Percentiles rank a stretch among this genome's conserved stretches.
Conservation (phyloP, 2,329 filamentous ascomycete species). For the Diaporthe citriasiana region DNA sequence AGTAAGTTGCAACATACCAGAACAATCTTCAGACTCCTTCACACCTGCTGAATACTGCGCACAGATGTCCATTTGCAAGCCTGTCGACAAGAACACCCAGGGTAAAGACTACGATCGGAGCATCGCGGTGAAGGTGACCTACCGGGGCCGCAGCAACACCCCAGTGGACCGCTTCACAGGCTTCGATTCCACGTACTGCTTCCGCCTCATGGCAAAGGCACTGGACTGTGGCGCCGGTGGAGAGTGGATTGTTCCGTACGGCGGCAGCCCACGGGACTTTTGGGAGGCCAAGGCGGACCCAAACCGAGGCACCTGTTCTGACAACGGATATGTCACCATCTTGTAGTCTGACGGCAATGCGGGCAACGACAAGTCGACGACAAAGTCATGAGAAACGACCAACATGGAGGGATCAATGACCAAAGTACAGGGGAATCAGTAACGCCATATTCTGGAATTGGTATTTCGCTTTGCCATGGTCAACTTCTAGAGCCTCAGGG, state of each 20-base stretch:
- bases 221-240: background rate
- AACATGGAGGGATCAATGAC: background rate
- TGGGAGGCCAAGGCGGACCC: conserved; percentile 16
- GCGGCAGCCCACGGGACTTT: background rate
- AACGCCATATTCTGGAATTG: background rate
- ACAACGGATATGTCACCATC: background rate
- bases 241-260: background rate
- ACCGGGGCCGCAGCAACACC: background rate
- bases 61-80: background rate
- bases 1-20: background rate
- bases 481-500: too few relatives aligned
- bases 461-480: background rate
- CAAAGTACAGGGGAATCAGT: background rate
- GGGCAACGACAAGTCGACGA: background rate
- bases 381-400: background rate
- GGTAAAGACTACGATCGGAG: background rate
- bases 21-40: background rate
- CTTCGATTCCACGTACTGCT: background rate
- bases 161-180: background rate
- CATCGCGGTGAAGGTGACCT: background rate
- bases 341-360: background rate
- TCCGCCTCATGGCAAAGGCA: background rate
- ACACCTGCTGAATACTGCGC: background rate
- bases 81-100: background rate
- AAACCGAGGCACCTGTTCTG: background rate